These are phyloP conservation scores for Tricholoma sp. DNA, from an alignment of 768 basidiomycete species.

Conservation along the genomic window DNA sequence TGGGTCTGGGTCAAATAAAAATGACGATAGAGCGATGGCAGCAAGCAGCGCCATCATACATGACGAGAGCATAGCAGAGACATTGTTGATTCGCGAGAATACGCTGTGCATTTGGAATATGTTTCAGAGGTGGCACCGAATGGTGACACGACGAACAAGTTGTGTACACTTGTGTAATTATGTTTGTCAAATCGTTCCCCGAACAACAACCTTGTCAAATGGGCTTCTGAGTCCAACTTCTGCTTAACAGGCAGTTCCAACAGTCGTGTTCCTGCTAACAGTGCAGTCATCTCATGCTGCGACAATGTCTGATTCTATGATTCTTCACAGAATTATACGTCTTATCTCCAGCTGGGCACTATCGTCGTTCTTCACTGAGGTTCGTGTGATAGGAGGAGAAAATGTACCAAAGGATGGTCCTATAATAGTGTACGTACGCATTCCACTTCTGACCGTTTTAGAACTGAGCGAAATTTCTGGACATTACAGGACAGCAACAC, in stretches of 20 bases:
- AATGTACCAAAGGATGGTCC: constrained; percentile 85
- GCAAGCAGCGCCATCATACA: constrained; percentile 69
- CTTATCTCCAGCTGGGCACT: constrained; percentile 68
- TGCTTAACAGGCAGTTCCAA: no score
- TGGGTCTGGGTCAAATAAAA: constrained; percentile 55
- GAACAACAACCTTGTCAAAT: no score
- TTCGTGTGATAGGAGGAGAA: constrained; percentile 82
- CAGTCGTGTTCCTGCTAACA: not conserved
- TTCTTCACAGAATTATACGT: constrained; percentile 68
- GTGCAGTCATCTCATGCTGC: not conserved
- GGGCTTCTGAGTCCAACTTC: not conserved
- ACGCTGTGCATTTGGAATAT: constrained; percentile 56
- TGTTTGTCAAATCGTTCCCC: not conserved
- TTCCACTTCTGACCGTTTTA: not conserved
- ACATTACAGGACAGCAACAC: constrained; percentile 63
- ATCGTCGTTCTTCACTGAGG: constrained; percentile 83
- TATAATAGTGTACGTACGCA: constrained; percentile 77
- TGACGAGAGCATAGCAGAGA: constrained; percentile 67
- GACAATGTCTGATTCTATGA: constrained; percentile 28
- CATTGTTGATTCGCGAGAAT: constrained; percentile 66
- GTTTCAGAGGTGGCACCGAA: not conserved
- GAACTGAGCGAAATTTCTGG: not conserved
- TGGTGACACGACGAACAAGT: not conserved
- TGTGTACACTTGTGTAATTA: not conserved
- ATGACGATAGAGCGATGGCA: constrained; percentile 69